Conservation (phyloP, 352 stramenopile genomes). For the Phytophthora agathidicida region DNA sequence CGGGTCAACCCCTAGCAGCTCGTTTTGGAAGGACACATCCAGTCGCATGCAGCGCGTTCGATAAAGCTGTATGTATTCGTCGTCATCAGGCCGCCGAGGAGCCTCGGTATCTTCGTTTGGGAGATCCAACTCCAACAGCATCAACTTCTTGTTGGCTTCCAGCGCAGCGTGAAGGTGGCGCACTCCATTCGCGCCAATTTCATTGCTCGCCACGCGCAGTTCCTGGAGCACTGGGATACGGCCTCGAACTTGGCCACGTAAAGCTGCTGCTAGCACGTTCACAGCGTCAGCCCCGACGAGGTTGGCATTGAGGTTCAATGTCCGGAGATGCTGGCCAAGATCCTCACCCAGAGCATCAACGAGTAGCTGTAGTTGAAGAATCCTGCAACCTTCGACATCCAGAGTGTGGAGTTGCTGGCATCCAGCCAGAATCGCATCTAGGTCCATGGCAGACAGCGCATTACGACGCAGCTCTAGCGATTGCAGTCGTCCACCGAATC, state of each 20-base stretch:
- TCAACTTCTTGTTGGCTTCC: constrained; percentile 37
- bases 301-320: constrained; percentile 40
- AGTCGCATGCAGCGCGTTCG: constrained; percentile 41
- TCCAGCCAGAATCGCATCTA: constrained; percentile 29
- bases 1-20: constrained; percentile 27
- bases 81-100: constrained; percentile 22
- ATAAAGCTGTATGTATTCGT: constrained; percentile 40
- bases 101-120: constrained; percentile 21
- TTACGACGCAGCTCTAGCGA: constrained; percentile 38
- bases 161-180: constrained; percentile 31
- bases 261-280: constrained; percentile 31
- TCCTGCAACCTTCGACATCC: constrained; percentile 40
- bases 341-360: constrained; percentile 31
- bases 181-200: constrained; percentile 40
- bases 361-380: constrained; percentile 39
- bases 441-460: constrained; percentile 31
- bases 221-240: constrained; percentile 28
- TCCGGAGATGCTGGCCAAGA: constrained; percentile 28
- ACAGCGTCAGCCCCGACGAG: constrained; percentile 32
- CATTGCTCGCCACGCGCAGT: constrained; percentile 32
- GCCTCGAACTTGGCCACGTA: constrained; percentile 17
- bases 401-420: constrained; percentile 28
- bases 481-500: constrained; percentile 30
- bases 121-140: constrained; percentile 36
- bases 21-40: constrained; percentile 38